Evolutionary conservation across 2,329 filamentous ascomycete genomes (phyloP), one percentile per base, ranked within the genome.

Genomic region (Ustulina deusta): DNA sequence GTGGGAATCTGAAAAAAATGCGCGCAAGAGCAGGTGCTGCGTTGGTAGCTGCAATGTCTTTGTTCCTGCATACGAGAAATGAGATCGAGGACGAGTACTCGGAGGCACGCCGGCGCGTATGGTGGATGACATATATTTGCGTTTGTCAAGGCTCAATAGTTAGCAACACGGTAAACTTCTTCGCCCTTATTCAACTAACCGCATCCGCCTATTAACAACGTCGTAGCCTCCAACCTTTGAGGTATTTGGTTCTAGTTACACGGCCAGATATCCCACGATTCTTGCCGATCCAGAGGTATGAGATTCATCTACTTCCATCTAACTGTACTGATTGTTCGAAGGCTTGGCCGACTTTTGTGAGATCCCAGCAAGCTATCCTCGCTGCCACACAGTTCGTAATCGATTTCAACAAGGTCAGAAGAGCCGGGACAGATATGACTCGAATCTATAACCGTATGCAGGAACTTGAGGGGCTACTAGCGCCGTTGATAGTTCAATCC

Each of bases 81-180:
- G 76, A 79, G 5, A 75, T 76, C 6, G 79, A 82, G 38, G 80
- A 82, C 48, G 74, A 76, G 44, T 84, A 78, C 66, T 75, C 81
- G 0, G 84, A 86, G 70, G 82, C 82, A 13, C 81, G 80, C 70
- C 78, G 83, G 34, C 79, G 84, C 34, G 78, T 81, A 6, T 86
- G 84, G 84, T 86, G 84, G 84, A 85, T 85, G 82, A 85, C 84
- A 77, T 87, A 86, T 65, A 80, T 85, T 17, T 83, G 80, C 65
- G 81, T 82, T 5, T 85, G 83, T 48, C 85, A 87, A 72, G 82
- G 80, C 11, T 81, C 83, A 1, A 85, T 86, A 61, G 83, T 86
- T 25, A 85, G 82, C 75, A 85, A 83, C 63, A 81, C 80, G 68
- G 82, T 83, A 79, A 68, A 78, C 69, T n/a, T 10, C 40, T 25